Evolutionary conservation across 129 eudicot species (phyloP).

Genomic region (Helichrysum umbraculigerum): DNA sequence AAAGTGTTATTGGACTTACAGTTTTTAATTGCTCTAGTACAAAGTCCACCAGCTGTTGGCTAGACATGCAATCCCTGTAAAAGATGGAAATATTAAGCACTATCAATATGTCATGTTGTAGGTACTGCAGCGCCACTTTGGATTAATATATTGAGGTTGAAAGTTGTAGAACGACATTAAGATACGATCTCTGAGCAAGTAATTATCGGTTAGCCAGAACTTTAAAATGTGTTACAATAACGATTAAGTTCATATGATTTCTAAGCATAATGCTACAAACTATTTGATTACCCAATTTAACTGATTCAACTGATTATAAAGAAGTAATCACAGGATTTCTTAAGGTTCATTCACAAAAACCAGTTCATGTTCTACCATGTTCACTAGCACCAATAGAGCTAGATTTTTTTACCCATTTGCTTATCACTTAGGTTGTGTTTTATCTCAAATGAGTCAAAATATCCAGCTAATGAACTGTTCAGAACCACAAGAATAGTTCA

Average conservation of each 20-base stretch:
- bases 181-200: too few relatives aligned
- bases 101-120: background rate
- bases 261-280: background rate
- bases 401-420: background rate
- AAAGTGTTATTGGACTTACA: conserved; percentile 44
- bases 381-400: too few relatives aligned
- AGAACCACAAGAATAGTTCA: too few relatives aligned
- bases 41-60: conserved; percentile 81
- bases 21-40: conserved; percentile 53
- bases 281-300: too few relatives aligned
- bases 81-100: background rate
- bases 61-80: conserved; percentile 91
- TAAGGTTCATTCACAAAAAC: too few relatives aligned
- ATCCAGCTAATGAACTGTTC: too few relatives aligned
- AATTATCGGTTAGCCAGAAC: background rate
- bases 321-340: too few relatives aligned
- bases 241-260: background rate
- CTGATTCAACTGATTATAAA: too few relatives aligned
- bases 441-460: too few relatives aligned
- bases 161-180: too few relatives aligned
- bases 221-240: background rate
- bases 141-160: background rate
- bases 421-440: background rate
- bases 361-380: too few relatives aligned
- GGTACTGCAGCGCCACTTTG: background rate